Base-by-base conservation (phyloP, 1,284 basidiomycete species). In the Trametes sp. region DNA sequence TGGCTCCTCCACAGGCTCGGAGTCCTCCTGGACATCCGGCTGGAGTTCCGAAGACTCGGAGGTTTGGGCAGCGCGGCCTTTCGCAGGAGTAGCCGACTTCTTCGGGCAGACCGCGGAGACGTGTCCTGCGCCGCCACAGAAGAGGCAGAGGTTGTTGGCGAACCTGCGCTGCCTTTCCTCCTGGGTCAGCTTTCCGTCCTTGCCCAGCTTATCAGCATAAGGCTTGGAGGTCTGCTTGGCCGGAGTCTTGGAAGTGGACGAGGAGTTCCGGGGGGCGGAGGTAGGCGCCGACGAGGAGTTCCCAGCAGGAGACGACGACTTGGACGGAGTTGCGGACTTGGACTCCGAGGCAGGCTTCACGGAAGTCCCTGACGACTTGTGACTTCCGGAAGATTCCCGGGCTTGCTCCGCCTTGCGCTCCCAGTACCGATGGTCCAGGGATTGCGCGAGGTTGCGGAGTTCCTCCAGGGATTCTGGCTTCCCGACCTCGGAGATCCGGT, bases 101-200 rank as follows among this genome's bases (percentile, higher is more conserved):
- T 59, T 59, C 8, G 44, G 51, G 35, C 58, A 59, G 13, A 29
- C 51, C 4, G 13, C 23, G 21, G 44, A 31, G 2, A n/a, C n/a
- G 28, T 59, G 58, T 35, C 58, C 51, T 21, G 51, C 29, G 1
- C 51, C 42, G 7, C 53, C 53, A 13, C 59, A 61, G 59, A 55
- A 61, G 19, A 61, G 53, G 21, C 59, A 61, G 45, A 61, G 59
- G 28, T 61, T 61, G 53, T 61, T 61, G 2, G 53, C n/a, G 38
- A 55, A 61, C 4, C 38, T 36, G 2, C 46, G 35, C 31, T 61
- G 46, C 19, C 46, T 19, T 36, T 61, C 59, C 31, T 61, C 59
- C n/a, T 19, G 23, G 8, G 51, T 59, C 9, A 59, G 23, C 26
- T 59, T 59, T 1, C 58, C 42, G 35, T 59, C 58, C 44, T 59